phyloP scores from a whole-genome alignment of 441 rosid genomes.

The Cnidoscolus chayamansa region DNA sequence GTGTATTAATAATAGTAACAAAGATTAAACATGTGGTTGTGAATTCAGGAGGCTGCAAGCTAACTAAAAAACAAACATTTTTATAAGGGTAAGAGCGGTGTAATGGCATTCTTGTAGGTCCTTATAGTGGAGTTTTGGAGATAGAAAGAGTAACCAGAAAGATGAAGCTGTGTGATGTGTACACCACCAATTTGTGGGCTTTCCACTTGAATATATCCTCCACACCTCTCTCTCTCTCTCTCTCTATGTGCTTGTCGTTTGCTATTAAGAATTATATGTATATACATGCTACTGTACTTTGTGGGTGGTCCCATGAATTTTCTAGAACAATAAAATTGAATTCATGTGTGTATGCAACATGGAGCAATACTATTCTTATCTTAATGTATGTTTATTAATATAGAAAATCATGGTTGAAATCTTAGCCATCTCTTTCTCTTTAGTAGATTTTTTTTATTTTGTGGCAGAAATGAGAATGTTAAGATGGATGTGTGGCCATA shows the following conservation, averaged over 20 bases:
- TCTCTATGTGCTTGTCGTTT: neutral
- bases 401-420: too few relatives aligned
- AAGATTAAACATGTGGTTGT: conserved; percentile 29
- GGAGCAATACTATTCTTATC: neutral
- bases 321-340: neutral
- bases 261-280: too few relatives aligned
- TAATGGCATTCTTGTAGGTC: conserved; percentile 34
- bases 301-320: conserved; percentile 1
- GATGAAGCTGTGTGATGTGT: conserved; percentile 42
- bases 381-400: neutral
- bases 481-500: too few relatives aligned
- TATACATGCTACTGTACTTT: too few relatives aligned
- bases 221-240: neutral
- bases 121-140: conserved; percentile 32
- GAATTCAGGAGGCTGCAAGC: conserved; percentile 24
- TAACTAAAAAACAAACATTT: conserved; percentile 11
- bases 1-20: conserved; percentile 24
- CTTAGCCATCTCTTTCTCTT: too few relatives aligned
- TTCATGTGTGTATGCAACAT: neutral
- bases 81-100: conserved; percentile 6
- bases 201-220: conserved; percentile 37
- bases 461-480: too few relatives aligned
- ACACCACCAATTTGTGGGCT: conserved; percentile 56
- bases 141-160: conserved; percentile 25
- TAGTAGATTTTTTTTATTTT: too few relatives aligned